Base-by-base conservation (phyloP, 2,329 filamentous ascomycete genomes). In the Penicillium polonicum region DNA sequence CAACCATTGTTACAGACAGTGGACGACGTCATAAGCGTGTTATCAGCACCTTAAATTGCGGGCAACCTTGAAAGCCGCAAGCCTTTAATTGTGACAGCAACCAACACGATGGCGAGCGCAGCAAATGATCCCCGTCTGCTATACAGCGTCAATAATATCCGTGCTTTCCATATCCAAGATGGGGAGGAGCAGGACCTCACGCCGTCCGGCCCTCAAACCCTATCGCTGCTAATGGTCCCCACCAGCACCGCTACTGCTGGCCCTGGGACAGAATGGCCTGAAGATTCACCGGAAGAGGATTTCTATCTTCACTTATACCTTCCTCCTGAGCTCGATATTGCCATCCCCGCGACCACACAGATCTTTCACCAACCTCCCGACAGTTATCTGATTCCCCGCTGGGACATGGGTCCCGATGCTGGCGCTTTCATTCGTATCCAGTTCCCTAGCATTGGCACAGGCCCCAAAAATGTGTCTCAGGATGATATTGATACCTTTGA, bases 261-360 rank as follows among this genome's bases (percentile, higher is more conserved):
- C 55, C 80, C 82, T 45, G 81, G 85, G 63, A 81, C 80, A 58
- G 80, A 83, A 54, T 68, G 72, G 4, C 81, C 83, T 4, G 88
- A 92, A 70, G 90, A 97, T 55, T 68, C 72, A 4, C 81, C 83
- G 4, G 88, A 92, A 70, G 90, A 97, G 72, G 94, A 97, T 80
- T 97, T 97, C 79, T 97, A 97, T 74, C 86, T 99, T 5, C 93
- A 97, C 75, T 85, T 99, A 25, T 92, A 97, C 69, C 86, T 97
- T 10, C 92, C 93, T 15, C 93, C 93, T 21, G 93, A 97, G 80
- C 86, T 99, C 67, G 93, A 97, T 68, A 85, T 97, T 6, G 91
- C 94, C 6, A 83, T 97, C 15, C 94, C 94, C 13, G 93, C 93
- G 19, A 97, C 92, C 0, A 97, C 94, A 0, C 93, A 97, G 74